These are phyloP conservation scores for Apophysomyces trapeziformis DNA, from an alignment of 371 early-diverging fungal genomes.

Conservation along the genomic window DNA sequence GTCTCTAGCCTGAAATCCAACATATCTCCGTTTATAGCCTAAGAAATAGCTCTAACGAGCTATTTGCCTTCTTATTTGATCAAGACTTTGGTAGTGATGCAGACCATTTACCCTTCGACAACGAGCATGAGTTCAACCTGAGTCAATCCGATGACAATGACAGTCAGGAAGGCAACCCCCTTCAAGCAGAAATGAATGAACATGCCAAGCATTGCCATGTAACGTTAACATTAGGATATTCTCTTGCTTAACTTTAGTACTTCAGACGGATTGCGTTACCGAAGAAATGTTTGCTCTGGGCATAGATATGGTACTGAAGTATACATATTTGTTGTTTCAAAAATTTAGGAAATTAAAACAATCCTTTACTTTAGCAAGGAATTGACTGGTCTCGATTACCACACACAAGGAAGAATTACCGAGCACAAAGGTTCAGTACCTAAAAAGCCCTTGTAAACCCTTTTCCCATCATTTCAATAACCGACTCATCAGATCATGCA, in stretches of 20 bases:
- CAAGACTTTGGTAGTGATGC: constrained; percentile 4
- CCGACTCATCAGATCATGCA: constrained; percentile 9
- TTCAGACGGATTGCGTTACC: constrained; percentile 23
- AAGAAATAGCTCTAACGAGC: not conserved
- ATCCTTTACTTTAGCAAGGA: constrained; percentile 34
- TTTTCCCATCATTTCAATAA: constrained; percentile 1
- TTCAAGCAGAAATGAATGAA: not conserved
- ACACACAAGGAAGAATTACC: constrained; percentile 27
- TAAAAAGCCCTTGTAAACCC: not conserved
- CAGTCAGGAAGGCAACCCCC: not conserved
- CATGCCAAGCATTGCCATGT: not conserved
- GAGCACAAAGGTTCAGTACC: constrained; percentile 31
- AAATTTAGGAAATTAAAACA: no score
- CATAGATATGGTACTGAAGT: constrained; percentile 37
- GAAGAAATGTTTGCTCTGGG: constrained; percentile 40
- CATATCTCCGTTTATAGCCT: not conserved
- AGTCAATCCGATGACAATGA: not conserved
- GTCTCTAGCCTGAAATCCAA: no score
- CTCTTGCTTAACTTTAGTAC: not conserved
- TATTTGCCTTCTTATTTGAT: not conserved
- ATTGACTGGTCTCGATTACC: constrained; percentile 37
- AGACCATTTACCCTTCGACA: not conserved
- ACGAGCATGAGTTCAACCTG: not conserved
- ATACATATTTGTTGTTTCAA: not conserved
- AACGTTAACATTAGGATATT: not conserved